Evolutionary conservation across 495 filamentous ascomycete species (phyloP), one percentile per base, ranked within the genome.

Genomic region (Xylaria venustula): DNA sequence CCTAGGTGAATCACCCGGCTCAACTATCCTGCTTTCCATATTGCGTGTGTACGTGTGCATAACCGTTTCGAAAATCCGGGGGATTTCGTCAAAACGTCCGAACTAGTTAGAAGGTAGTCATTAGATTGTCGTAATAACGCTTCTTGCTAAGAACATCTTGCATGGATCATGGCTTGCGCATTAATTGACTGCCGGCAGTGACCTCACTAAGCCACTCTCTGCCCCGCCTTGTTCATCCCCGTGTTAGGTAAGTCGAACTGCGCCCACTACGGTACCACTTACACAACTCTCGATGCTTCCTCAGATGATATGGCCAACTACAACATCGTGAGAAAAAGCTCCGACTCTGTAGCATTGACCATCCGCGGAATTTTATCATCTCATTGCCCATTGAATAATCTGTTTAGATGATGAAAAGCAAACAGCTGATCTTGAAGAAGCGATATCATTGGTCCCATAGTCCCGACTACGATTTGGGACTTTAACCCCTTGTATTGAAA

Each of bases 41-140:
- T 34, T 34, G 11, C 30, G 11, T 45, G 40, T 45, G 44, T 22
- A n/a, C n/a, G n/a, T 17, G 8, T 34, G n/a, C 53, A 11, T 30
- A 34, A 14, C 32, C 53, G 53, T 55, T 55, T 55, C 53, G 53
- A 45, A 55, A 44, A 55, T 55, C 53, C 17, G 53, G 53, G 37
- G 53, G 14, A 44, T 55, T 12, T 32, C 25, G 22, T 32, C 14
- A 44, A 54, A 45, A 20, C 17, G 25, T 30, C 53, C 53, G 40
- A 55, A 55, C 40, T 32, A 2, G 53, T 22, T 17, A 32, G n/a
- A n/a, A 26, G 40, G 17, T n/a, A 44, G 7, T 8, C 37, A 34
- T 34, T 4, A 11, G 30, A 11, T 34, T 34, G 30, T n/a, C n/a
- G n/a, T n/a, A n/a, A n/a, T n/a, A n/a, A n/a, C n/a, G n/a, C n/a